phyloP scores from a whole-genome alignment of 2,329 filamentous ascomycete species.

The Thelonectria blattea region DNA sequence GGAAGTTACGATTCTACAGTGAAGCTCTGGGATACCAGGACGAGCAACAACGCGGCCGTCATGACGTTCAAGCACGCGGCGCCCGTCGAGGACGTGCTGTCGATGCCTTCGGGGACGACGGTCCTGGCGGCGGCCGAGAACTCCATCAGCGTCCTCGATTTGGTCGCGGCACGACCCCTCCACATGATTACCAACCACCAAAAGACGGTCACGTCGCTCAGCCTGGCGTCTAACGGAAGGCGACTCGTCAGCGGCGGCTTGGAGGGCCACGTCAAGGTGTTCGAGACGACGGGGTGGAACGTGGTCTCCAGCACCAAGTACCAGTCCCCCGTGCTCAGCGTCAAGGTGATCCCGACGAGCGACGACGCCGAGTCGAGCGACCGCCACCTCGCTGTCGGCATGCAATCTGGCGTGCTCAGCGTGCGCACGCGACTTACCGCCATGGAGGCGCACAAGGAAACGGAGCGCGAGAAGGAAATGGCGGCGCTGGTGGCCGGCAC shows the following conservation, averaged over 20 bases:
- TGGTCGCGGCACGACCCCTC: constrained; percentile 87
- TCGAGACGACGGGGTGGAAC: constrained; percentile 93
- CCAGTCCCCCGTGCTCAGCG: constrained; percentile 84
- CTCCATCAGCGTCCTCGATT: constrained; percentile 87
- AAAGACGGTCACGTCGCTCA: constrained; percentile 92
- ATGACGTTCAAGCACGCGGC: constrained; percentile 97
- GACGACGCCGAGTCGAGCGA: constrained; percentile 66
- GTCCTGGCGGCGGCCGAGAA: constrained; percentile 85
- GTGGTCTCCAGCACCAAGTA: constrained; percentile 96
- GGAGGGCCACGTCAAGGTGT: constrained; percentile 96
- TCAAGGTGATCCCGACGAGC: constrained; percentile 69
- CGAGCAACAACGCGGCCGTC: constrained; percentile 67
- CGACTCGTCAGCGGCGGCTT: constrained; percentile 87
- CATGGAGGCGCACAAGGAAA: constrained; percentile 76
- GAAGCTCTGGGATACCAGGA: constrained; percentile 88
- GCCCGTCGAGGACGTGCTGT: constrained; percentile 85
- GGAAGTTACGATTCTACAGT: constrained; percentile 96
- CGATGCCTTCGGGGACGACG: constrained; percentile 85
- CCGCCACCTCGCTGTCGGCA: constrained; percentile 91
- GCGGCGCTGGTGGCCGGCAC: constrained; percentile 78
- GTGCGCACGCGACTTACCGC: constrained; percentile 88
- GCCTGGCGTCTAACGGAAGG: constrained; percentile 78
- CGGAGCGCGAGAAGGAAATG: constrained; percentile 85
- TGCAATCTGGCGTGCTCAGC: constrained; percentile 91
- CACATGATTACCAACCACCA: constrained; percentile 93